These are phyloP conservation scores for Thielaviopsis punctulata DNA, from an alignment of 2,329 filamentous ascomycete species.

Conservation along the genomic window DNA sequence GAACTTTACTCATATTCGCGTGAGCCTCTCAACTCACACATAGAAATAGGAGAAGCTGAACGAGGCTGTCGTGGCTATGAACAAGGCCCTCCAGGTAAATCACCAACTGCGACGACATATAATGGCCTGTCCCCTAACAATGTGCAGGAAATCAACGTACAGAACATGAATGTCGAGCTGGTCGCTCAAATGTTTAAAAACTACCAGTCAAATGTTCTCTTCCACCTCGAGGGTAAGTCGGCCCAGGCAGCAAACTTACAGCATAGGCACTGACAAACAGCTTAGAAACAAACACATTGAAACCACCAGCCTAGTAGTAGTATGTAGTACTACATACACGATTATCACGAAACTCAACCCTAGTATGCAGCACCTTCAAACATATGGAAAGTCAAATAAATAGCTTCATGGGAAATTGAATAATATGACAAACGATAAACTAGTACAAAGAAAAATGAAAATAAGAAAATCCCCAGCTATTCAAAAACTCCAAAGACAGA, in stretches of 20 bases:
- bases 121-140: neutral
- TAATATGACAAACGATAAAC: neutral
- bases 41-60: slow-evolving; percentile 80
- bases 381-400: neutral
- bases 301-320: slow-evolving; percentile 60
- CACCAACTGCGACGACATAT: neutral
- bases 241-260: slow-evolving; percentile 8
- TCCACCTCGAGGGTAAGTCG: slow-evolving; percentile 75
- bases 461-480: neutral
- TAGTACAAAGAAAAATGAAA: neutral
- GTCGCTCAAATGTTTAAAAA: slow-evolving; percentile 99
- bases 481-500: neutral
- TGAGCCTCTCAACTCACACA: slow-evolving; percentile 5
- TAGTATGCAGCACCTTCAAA: too few relatives aligned
- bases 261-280: slow-evolving; percentile 12
- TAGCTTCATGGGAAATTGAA: neutral
- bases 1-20: neutral
- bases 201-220: slow-evolving; percentile 93
- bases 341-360: neutral
- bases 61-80: slow-evolving; percentile 80
- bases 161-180: slow-evolving; percentile 97
- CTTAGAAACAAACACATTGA: slow-evolving; percentile 68
- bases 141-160: slow-evolving; percentile 78
- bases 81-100: slow-evolving; percentile 68
- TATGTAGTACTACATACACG: too few relatives aligned